These are phyloP conservation scores for Penicillium atrosanguineum DNA, from an alignment of 495 filamentous ascomycete species.

Conservation along the genomic window DNA sequence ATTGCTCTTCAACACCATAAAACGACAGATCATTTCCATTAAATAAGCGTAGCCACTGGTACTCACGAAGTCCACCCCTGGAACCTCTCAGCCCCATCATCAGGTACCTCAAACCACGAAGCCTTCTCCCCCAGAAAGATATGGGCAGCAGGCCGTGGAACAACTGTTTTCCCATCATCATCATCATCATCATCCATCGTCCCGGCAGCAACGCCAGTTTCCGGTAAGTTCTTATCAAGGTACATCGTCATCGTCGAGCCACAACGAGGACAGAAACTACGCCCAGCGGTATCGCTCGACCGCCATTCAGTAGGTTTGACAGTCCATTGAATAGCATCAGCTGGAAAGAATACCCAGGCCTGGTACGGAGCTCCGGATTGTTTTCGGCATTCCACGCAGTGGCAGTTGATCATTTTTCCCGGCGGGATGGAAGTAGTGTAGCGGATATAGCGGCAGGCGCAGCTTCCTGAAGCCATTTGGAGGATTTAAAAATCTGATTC, in stretches of 20 bases:
- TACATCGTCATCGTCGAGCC: slow-evolving; percentile 30
- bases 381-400: slow-evolving; percentile 30
- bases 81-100: slow-evolving; percentile 22
- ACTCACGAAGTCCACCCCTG: slow-evolving; percentile 2
- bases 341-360: slow-evolving; percentile 22
- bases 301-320: slow-evolving; percentile 15
- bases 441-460: slow-evolving; percentile 25
- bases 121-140: slow-evolving; percentile 31
- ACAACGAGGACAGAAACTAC: slow-evolving; percentile 29
- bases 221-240: slow-evolving; percentile 10
- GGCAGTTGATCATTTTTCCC: slow-evolving; percentile 23
- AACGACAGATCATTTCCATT: background rate
- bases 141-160: slow-evolving; percentile 20
- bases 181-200: slow-evolving; percentile 29
- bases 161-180: slow-evolving; percentile 12
- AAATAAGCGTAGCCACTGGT: background rate
- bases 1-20: background rate
- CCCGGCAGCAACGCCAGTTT: slow-evolving; percentile 24
- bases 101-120: slow-evolving; percentile 26
- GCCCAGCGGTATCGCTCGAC: slow-evolving; percentile 20
- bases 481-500: background rate
- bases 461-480: slow-evolving; percentile 26
- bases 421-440: slow-evolving; percentile 20
- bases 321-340: slow-evolving; percentile 20
- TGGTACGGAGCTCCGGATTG: slow-evolving; percentile 31